These are phyloP conservation scores for Pythium sukuiense DNA, from an alignment of 352 stramenopile species.

Conservation along the genomic window DNA sequence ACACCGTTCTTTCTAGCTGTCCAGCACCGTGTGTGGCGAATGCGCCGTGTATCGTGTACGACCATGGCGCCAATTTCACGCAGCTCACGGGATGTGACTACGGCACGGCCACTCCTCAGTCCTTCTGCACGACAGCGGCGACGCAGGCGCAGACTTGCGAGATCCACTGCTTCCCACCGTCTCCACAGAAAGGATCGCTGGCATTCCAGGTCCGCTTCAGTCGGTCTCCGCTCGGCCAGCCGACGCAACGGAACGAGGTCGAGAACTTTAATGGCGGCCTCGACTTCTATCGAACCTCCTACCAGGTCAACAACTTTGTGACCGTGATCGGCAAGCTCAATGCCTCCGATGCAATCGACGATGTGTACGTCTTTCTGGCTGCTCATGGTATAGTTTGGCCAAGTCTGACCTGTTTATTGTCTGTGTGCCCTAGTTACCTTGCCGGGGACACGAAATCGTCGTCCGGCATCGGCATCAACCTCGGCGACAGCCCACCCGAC, in stretches of 20 bases:
- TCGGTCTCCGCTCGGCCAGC: not conserved
- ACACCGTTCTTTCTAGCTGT: not conserved
- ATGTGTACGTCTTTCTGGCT: not conserved
- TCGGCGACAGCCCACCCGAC: not conserved
- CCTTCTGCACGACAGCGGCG: not conserved
- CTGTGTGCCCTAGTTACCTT: not conserved
- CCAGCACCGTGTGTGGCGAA: not conserved
- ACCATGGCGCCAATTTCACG: not conserved
- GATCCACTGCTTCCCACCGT: conserved; percentile 3
- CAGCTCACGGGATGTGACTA: not conserved
- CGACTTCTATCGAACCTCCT: not conserved
- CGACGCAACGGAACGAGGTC: not conserved
- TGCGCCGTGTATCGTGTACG: conserved; percentile 1
- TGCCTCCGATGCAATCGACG: not conserved
- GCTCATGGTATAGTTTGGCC: not conserved
- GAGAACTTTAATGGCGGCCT: not conserved
- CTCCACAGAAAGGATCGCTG: not conserved
- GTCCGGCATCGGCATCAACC: not conserved
- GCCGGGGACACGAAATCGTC: not conserved
- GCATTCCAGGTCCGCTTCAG: not conserved
- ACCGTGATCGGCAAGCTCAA: not conserved
- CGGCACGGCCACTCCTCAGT: not conserved
- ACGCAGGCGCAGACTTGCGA: not conserved
- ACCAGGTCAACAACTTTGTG: conserved; percentile 1
- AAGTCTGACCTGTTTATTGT: not conserved